These are phyloP conservation scores for Moesziomyces antarcticus DNA, from an alignment of 1,284 basidiomycete genomes.

Conservation along the genomic window DNA sequence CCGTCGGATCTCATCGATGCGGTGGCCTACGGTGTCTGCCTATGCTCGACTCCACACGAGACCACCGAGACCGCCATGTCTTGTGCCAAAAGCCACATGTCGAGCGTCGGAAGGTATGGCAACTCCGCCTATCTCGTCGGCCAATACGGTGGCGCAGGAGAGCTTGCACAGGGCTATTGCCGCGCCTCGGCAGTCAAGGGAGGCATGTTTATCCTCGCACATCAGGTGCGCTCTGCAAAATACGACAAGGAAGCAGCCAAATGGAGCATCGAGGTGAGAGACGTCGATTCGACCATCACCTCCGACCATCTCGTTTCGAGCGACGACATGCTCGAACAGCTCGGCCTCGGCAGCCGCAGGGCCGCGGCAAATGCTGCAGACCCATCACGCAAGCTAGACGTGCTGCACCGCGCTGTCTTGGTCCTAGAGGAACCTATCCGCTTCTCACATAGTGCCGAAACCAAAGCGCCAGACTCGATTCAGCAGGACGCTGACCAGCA, in stretches of 20 bases:
- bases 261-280: constrained; percentile 68
- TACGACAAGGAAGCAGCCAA: constrained; percentile 1
- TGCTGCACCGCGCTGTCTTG: constrained; percentile 28
- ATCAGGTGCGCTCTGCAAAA: constrained; percentile 20
- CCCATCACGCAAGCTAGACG: background rate
- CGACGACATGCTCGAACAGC: constrained; percentile 70
- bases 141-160: constrained; percentile 82
- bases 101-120: constrained; percentile 86
- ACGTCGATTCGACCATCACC: constrained; percentile 74
- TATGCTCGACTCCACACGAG: constrained; percentile 58
- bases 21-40: constrained; percentile 64
- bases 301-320: constrained; percentile 69
- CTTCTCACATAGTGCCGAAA: constrained; percentile 11
- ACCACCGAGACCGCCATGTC: constrained; percentile 35
- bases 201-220: constrained; percentile 56
- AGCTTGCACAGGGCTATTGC: constrained; percentile 64
- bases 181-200: constrained; percentile 62
- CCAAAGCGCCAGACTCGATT: background rate
- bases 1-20: constrained; percentile 71
- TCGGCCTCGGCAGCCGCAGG: background rate
- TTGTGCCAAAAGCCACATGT: constrained; percentile 73
- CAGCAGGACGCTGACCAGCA: background rate
- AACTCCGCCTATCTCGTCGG: constrained; percentile 89
- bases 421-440: constrained; percentile 44
- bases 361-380: background rate